Base-by-base conservation (phyloP, 2,329 filamentous ascomycete genomes). In the Fusarium drepaniforme region DNA sequence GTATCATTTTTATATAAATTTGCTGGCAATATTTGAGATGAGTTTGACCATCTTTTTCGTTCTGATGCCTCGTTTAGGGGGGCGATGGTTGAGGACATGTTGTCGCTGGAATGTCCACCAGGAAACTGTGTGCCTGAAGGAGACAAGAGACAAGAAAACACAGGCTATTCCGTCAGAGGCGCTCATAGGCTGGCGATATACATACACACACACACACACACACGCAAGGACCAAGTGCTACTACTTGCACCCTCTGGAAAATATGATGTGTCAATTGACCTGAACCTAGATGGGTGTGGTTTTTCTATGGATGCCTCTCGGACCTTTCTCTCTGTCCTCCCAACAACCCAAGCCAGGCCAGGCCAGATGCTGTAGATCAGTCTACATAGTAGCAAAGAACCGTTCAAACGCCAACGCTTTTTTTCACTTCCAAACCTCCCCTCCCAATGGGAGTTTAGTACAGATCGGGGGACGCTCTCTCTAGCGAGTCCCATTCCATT, bases 331-430 rank as follows among this genome's bases (percentile, higher is more conserved):
- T 62, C 42, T 35, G 33, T 66, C 25, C 56, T 67, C 25, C 56
- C 57, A 53, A 35, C 33, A 42, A 63, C 49, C 61, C 49, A 18
- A 58, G 67, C 66, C 60, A 68, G 51, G 35, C 25, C 66, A 70
- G 59, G 62, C 59, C 71, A 51, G 53, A 69, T 69, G n/a, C 13
- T 35, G 33, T 46, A 68, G 64, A 57, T 42, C 67, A 61, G 69
- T 64, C 76, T 66, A 68, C 61, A 38, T 59, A 59, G 74, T 71
- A 71, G 53, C 75, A 74, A 74, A 75, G 60, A 79, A 58, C 74
- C 78, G 67, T 77, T 77, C 65, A 70, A 81, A 75, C 79, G 79
- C 79, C 79, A 66, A 80, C 79, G 79, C 79, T 80, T 77, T 79
- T 78, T 73, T 49, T 25, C 51, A 68, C 63, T 67, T 62, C 73